phyloP scores from a whole-genome alignment of 768 basidiomycete species.

The Saitozyma podzolica region DNA sequence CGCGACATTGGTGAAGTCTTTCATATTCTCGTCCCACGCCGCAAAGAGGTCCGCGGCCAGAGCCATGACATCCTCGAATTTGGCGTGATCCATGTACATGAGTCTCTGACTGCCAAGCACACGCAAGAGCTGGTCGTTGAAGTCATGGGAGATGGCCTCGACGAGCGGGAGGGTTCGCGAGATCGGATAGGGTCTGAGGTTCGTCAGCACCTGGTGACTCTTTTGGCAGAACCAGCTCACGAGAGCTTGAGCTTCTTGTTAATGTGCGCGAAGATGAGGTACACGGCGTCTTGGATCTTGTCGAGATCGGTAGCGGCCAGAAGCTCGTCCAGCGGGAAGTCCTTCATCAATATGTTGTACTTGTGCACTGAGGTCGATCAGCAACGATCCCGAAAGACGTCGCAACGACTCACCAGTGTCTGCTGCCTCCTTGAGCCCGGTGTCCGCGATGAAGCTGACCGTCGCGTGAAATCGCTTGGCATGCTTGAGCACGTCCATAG shows the following conservation, averaged over 20 bases:
- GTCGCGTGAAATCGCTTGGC: constrained; percentile 97
- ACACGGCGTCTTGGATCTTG: constrained; percentile 86
- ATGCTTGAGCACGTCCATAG: constrained; percentile 78
- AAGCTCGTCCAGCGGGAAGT: constrained; percentile 95
- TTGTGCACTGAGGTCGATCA: constrained; percentile 72
- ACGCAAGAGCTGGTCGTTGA: constrained; percentile 89
- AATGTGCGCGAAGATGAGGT: constrained; percentile 85
- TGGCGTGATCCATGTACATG: constrained; percentile 89
- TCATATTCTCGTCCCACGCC: constrained; percentile 83
- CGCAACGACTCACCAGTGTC: constrained; percentile 66
- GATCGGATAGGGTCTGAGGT: constrained; percentile 77
- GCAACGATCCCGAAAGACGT: neutral
- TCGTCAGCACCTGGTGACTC: neutral
- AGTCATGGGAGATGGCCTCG: constrained; percentile 96
- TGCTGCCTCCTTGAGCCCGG: constrained; percentile 89
- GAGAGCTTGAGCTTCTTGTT: constrained; percentile 94
- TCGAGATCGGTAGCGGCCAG: constrained; percentile 93
- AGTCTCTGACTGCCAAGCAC: constrained; percentile 88
- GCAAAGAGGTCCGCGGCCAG: constrained; percentile 76
- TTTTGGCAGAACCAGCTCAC: constrained; percentile 28
- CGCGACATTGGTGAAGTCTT: constrained; percentile 88
- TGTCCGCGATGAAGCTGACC: constrained; percentile 96
- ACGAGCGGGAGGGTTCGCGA: constrained; percentile 93
- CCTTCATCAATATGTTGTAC: constrained; percentile 98
- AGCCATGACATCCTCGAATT: constrained; percentile 80